These are phyloP conservation scores for Phytophthora fragariaefolia DNA, from an alignment of 352 stramenopile genomes.

Conservation along the genomic window DNA sequence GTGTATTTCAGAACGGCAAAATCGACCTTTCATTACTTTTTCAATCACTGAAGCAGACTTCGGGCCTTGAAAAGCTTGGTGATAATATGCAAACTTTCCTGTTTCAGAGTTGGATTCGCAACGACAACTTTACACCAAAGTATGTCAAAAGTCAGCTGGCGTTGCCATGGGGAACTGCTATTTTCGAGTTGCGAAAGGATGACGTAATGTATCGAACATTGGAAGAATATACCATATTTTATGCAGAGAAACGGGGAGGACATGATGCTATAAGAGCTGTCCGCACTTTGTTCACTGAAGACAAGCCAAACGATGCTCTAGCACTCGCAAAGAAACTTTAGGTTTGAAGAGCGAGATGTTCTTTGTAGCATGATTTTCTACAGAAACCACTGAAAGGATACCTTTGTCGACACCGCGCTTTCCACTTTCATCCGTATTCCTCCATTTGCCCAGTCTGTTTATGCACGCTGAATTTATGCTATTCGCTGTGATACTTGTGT, in stretches of 20 bases:
- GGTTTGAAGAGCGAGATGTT: too few species aligned
- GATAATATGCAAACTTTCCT: background rate
- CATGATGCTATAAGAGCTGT: too few species aligned
- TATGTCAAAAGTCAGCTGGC: background rate
- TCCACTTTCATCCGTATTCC: too few species aligned
- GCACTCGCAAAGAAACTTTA: background rate
- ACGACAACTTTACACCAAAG: background rate
- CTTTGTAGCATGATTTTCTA: too few species aligned
- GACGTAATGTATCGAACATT: background rate
- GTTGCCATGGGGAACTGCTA: background rate
- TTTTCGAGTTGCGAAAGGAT: background rate
- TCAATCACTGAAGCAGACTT: background rate
- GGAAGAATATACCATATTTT: background rate
- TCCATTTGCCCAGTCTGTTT: too few species aligned
- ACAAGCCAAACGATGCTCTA: background rate
- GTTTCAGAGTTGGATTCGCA: background rate
- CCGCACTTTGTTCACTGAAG: too few species aligned
- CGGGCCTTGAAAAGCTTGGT: background rate
- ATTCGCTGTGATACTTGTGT: too few species aligned
- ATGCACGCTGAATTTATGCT: too few species aligned
- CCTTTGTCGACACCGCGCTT: too few species aligned
- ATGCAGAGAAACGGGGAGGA: background rate
- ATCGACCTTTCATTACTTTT: background rate
- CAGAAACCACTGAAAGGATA: too few species aligned
- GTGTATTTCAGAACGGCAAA: background rate